Evolutionary conservation across 2,329 filamentous ascomycete genomes (phyloP).

Genomic region (Tolypocladium ovalisporum): DNA sequence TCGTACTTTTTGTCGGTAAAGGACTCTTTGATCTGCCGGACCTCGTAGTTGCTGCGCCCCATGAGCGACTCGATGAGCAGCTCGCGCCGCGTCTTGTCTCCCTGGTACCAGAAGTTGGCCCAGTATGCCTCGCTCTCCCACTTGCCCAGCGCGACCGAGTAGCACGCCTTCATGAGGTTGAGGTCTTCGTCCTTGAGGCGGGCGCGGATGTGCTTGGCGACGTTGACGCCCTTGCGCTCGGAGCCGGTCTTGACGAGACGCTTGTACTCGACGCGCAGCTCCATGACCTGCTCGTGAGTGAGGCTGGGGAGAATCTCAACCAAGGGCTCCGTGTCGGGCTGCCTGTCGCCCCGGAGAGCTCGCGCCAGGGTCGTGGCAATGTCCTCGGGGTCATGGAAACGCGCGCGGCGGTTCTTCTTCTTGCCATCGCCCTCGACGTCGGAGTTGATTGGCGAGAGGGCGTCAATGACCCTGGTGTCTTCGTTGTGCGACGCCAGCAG

Average conservation of each 20-base stretch:
- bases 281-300: slow-evolving; percentile 77
- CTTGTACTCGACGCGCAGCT: slow-evolving; percentile 85
- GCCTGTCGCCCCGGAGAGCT: slow-evolving; percentile 57
- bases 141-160: slow-evolving; percentile 75
- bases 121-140: slow-evolving; percentile 96
- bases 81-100: slow-evolving; percentile 72
- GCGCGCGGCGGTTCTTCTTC: slow-evolving; percentile 44
- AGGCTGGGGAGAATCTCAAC: slow-evolving; percentile 77
- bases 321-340: slow-evolving; percentile 58
- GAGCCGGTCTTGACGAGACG: slow-evolving; percentile 69
- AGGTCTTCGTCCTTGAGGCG: slow-evolving; percentile 63
- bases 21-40: slow-evolving; percentile 71
- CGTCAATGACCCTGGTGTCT: slow-evolving; percentile 35
- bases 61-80: slow-evolving; percentile 88
- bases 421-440: slow-evolving; percentile 31
- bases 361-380: slow-evolving; percentile 68
- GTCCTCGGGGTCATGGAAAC: slow-evolving; percentile 77
- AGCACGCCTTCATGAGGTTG: slow-evolving; percentile 81
- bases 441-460: slow-evolving; percentile 41
- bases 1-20: slow-evolving; percentile 90
- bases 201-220: slow-evolving; percentile 74
- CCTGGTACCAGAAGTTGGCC: slow-evolving; percentile 97
- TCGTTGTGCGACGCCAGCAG: slow-evolving; percentile 42
- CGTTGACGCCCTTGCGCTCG: slow-evolving; percentile 67
- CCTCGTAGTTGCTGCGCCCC: slow-evolving; percentile 81